These are phyloP conservation scores for Mediolabrus comicus DNA, from an alignment of 108 stramenopile species.

Conservation along the genomic window DNA sequence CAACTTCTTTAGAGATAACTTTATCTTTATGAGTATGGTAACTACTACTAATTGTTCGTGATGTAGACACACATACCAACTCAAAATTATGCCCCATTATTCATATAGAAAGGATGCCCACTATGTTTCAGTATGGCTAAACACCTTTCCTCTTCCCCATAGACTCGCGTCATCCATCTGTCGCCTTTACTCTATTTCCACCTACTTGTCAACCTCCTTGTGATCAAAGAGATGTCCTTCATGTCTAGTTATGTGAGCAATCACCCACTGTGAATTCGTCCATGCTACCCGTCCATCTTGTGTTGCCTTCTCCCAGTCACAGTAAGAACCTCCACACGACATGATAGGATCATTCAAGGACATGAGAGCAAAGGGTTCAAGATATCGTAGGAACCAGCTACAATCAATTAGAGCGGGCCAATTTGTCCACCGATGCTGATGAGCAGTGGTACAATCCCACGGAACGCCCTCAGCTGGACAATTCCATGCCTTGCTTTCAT, in stretches of 20 bases:
- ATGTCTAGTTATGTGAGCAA: not conserved
- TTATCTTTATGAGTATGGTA: not conserved
- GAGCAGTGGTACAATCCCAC: not conserved
- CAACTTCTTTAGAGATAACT: too few species aligned
- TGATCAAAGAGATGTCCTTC: not conserved
- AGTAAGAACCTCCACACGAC: not conserved
- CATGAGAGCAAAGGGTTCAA: conserved; percentile 7
- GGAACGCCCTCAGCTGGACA: conserved; percentile 3
- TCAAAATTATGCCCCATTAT: not conserved
- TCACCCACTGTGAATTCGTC: conserved; percentile 6
- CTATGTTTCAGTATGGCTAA: too few species aligned
- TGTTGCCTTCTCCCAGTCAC: conserved; percentile 9
- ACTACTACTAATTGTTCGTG: not conserved
- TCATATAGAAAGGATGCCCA: not conserved
- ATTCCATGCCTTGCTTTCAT: not conserved
- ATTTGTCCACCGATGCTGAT: conserved; percentile 8
- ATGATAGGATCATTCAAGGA: conserved; percentile 14
- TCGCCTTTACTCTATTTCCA: too few species aligned
- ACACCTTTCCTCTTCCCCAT: too few species aligned
- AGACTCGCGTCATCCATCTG: too few species aligned
- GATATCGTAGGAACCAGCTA: conserved; percentile 8
- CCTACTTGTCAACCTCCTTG: not conserved
- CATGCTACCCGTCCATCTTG: conserved; percentile 7
- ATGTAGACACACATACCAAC: not conserved
- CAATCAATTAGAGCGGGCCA: not conserved